phyloP scores from a whole-genome alignment of 345 rosid genomes.

The Hibiscus mutabilis region DNA sequence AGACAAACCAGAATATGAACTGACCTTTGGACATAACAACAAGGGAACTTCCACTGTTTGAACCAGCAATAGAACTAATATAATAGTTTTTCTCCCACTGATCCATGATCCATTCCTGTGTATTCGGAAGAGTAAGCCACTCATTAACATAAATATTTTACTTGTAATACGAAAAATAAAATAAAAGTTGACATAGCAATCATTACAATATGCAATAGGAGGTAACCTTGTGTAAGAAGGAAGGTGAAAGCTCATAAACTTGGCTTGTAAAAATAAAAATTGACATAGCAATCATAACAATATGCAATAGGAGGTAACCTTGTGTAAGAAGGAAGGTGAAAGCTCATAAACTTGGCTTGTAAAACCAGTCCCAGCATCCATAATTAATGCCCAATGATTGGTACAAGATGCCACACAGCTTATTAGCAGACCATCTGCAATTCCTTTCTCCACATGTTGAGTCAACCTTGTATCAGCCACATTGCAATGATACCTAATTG shows the following conservation, averaged over 20 bases:
- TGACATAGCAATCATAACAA: background rate
- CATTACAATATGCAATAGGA: background rate
- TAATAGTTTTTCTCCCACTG: conserved; percentile 97
- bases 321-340: conserved; percentile 75
- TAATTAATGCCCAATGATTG: conserved; percentile 91
- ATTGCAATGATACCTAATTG: conserved; percentile 85
- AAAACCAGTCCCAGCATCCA: conserved; percentile 35
- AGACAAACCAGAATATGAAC: conserved; percentile 2
- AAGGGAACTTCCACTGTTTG: conserved; percentile 80
- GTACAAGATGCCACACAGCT: conserved; percentile 89
- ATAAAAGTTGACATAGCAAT: background rate
- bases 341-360: conserved; percentile 77
- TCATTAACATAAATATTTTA: background rate
- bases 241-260: conserved; percentile 80
- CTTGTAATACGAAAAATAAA: background rate
- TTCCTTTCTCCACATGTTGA: conserved; percentile 91
- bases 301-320: conserved; percentile 37
- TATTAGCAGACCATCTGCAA: conserved; percentile 80
- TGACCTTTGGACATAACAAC: conserved; percentile 98
- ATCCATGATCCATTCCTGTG: conserved; percentile 98
- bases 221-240: conserved; percentile 76
- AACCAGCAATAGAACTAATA: conserved; percentile 90
- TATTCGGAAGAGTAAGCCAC: conserved; percentile 8
- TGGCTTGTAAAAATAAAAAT: conserved; percentile 41
- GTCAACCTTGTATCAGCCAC: conserved; percentile 86